Base-by-base conservation (phyloP, 345 rosid species). In the Brassica nigra region DNA sequence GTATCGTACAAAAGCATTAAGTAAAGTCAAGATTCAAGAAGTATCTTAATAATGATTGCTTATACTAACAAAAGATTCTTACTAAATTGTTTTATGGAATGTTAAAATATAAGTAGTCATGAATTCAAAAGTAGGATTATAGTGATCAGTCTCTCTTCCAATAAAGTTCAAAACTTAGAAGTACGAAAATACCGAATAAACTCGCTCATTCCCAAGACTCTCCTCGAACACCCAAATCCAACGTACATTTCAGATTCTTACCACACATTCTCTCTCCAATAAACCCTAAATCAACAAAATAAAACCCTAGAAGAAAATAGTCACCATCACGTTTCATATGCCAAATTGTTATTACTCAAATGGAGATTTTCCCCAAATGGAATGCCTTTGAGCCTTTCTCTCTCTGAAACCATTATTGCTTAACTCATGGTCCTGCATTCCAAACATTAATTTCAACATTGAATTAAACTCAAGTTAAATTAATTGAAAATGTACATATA, bases 371-470 rank as follows among this genome's bases (percentile, higher is more conserved):
- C 88, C 85, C 88, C 89, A 85, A 64, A 86, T 82, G 70, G 89
- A 91, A 81, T 84, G 89, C 89, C 92, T 88, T 74, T 91, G 87
- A 77, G 84, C 87, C 87, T 90, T 91, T 83, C 88, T 87, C 79
- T 88, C 92, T 75, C 85, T 83, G 84, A 87, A 85, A 34, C 83
- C 87, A 82, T 87, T 90, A 76, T 71, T 71, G 86, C 84, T 90
- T 78, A 87, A 86, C 73, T 72, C 88, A 79, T 84, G 85, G 65
- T 81, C 93, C 97, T 88, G 90, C 82, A 83, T 78, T 37, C 66
- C 83, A 79, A 83, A 73, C 68, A 76, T 73, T 29, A 62, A 62
- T 61, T 85, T 62, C 84, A 61, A 37, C 64, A 76, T 8, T 65
- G 14, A 31, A 69, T 68, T 62, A 9, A 57, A 20, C 14, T 11